Evolutionary conservation across 192 early-diverging fungal species (phyloP), one percentile per base, ranked within the genome.

Genomic region (Kickxella alabastrina): DNA sequence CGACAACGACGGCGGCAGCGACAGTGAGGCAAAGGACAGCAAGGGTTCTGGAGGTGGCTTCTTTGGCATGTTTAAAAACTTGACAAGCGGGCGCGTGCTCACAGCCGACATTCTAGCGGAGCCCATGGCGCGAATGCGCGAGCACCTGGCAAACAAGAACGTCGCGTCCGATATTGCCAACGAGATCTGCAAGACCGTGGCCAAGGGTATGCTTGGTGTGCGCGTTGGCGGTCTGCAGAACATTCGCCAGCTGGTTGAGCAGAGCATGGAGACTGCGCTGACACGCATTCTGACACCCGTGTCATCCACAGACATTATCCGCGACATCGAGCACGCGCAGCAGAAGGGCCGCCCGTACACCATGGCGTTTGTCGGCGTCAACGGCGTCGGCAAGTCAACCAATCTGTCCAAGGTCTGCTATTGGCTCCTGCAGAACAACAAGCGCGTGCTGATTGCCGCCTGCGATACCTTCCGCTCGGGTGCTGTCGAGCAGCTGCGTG

Each of bases 401-500:
- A 97, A 97, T 58, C 60, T 97, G 54, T 88, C 89, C 60, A 97
- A 97, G 55, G 86, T 93, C 7, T 91, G 89, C 52, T 97, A 94
- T 68, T 95, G 92, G 92, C 77, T 97, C 26, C 72, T 95, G 48
- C 92, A 93, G 57, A 97, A 97, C 76, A 83, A 87, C 42, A 76
- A 86, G 39, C 87, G 86, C 19, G 87, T 95, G 5, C 66, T 97
- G 22, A 92, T 97, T 65, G 95, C 92, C 21, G 95, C 92, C 13
- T 93, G 95, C 65, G 95, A 97, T 71, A 97, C 95, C 6, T 97
- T 97, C 81, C 82, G 95, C 28, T 86, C 86, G 25, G 95, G 95
- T 35, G 95, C 95, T 2, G 95, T 97, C 13, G 95, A 97, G 62
- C 95, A 97, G 64, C 71, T 97, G 9, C 83, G 88, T 24, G 91